A percentile compares a stretch with the other conserved stretches of the same genome.
Conservation (phyloP, 345 rosid species). For the Eucalyptus urophylla region DNA sequence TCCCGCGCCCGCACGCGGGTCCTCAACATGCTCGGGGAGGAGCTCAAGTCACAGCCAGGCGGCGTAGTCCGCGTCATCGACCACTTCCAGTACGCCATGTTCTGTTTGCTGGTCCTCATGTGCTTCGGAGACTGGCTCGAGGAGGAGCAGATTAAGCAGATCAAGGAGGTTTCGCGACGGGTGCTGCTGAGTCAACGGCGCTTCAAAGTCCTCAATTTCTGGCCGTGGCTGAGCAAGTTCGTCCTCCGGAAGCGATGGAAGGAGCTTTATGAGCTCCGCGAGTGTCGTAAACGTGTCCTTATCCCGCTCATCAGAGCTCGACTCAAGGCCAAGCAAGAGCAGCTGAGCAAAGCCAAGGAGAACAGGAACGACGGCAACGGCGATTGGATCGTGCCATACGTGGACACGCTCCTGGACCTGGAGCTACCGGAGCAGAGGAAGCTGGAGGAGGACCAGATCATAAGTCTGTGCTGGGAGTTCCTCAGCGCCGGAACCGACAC, state of each 20-base stretch:
- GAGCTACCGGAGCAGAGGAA: background rate
- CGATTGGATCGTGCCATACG: background rate
- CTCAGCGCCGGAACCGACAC: background rate
- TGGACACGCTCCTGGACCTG: background rate
- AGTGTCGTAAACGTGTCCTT: background rate
- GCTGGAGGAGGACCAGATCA: background rate
- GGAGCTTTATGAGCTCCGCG: background rate
- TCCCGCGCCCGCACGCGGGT: no score
- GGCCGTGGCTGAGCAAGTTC: background rate
- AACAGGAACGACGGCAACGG: background rate
- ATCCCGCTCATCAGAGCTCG: background rate
- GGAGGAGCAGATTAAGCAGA: background rate
- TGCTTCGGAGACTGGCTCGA: background rate
- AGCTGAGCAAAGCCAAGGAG: background rate
- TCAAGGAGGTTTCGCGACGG: background rate
- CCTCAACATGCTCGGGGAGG: no score
- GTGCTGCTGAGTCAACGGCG: background rate
- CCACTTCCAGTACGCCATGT: no score
- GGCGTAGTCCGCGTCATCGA: no score
- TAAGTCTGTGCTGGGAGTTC: background rate
- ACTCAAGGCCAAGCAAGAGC: background rate
- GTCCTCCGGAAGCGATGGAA: background rate
- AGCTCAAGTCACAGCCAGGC: no score
- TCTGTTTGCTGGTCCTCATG: no score
- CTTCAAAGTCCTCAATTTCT: background rate